Evolutionary conservation across 2,329 filamentous ascomycete species (phyloP).

Genomic region (Xylariaceae sp.): DNA sequence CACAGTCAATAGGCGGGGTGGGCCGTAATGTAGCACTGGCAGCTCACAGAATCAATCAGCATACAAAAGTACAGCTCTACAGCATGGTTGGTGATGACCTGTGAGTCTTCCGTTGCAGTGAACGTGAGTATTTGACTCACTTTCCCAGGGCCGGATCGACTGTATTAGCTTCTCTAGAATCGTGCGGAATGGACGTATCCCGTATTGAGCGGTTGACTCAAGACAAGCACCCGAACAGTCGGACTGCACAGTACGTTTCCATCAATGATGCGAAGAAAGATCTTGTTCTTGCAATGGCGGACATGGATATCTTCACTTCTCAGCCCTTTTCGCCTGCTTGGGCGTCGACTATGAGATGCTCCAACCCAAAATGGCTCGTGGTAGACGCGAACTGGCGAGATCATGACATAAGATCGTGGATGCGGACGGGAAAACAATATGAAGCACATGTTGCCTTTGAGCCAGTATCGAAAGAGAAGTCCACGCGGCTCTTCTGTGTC

Average conservation of each 20-base stretch:
- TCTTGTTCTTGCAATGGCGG: conserved; percentile 88
- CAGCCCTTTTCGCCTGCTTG: conserved; percentile 53
- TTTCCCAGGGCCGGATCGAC: conserved; percentile 62
- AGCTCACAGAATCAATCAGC: conserved; percentile 63
- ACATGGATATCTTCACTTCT: conserved; percentile 79
- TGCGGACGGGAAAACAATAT: conserved; percentile 55
- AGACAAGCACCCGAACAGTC: conserved; percentile 46
- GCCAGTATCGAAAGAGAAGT: conserved; percentile 81
- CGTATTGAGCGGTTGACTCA: conserved; percentile 57
- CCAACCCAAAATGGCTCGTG: conserved; percentile 70
- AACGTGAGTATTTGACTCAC: background rate
- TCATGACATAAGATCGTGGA: conserved; percentile 62
- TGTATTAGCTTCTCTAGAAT: conserved; percentile 62
- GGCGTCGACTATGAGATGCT: conserved; percentile 53
- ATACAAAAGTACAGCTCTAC: conserved; percentile 64
- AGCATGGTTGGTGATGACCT: conserved; percentile 78
- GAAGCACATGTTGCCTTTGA: conserved; percentile 70
- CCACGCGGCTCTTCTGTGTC: conserved; percentile 60
- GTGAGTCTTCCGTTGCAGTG: conserved; percentile 37
- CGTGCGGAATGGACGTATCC: conserved; percentile 59
- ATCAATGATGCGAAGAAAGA: conserved; percentile 82
- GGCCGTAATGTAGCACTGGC: conserved; percentile 89
- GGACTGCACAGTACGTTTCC: conserved; percentile 88
- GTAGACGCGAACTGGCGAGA: conserved; percentile 84
- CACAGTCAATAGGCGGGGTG: conserved; percentile 82